These are phyloP conservation scores for Arthrinium phaeospermum DNA, from an alignment of 2,329 filamentous ascomycete species.

Conservation along the genomic window DNA sequence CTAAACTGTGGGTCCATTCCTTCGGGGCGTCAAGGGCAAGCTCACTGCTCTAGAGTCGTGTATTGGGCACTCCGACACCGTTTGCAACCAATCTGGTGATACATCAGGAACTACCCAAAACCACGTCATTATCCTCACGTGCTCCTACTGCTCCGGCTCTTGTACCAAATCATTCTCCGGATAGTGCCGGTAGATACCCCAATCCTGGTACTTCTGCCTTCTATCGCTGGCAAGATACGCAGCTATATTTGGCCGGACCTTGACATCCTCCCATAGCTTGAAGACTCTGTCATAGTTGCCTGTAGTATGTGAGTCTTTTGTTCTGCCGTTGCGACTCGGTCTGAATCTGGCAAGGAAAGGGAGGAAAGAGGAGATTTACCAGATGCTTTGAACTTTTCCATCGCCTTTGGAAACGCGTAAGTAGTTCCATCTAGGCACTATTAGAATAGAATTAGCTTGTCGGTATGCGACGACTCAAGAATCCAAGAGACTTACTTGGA, in stretches of 20 bases:
- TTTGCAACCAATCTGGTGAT: neutral
- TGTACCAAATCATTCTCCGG: constrained; percentile 44
- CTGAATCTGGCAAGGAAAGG: too few relatives aligned
- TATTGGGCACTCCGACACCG: neutral
- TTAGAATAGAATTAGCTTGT: neutral
- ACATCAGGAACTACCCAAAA: neutral
- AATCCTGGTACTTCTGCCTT: constrained; percentile 61
- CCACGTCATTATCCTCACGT: constrained; percentile 56
- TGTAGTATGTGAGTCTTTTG: constrained; percentile 45
- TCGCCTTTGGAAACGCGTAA: constrained; percentile 74
- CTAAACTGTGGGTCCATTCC: too few relatives aligned
- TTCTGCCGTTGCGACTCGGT: too few relatives aligned
- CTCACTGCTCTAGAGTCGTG: too few relatives aligned
- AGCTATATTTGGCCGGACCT: constrained; percentile 67
- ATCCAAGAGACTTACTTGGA: constrained; percentile 58
- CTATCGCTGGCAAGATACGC: constrained; percentile 71
- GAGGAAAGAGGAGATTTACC: neutral
- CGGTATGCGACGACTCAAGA: too few relatives aligned
- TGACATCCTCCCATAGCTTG: constrained; percentile 66
- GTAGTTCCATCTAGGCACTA: constrained; percentile 60
- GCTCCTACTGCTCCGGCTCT: constrained; percentile 62
- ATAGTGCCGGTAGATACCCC: constrained; percentile 75
- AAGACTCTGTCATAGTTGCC: constrained; percentile 66
- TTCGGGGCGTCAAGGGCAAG: too few relatives aligned
- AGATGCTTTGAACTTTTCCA: constrained; percentile 48